Evolutionary conservation across 2,329 filamentous ascomycete genomes (phyloP).

Genomic region (Lasiodiplodia gonubiensis): DNA sequence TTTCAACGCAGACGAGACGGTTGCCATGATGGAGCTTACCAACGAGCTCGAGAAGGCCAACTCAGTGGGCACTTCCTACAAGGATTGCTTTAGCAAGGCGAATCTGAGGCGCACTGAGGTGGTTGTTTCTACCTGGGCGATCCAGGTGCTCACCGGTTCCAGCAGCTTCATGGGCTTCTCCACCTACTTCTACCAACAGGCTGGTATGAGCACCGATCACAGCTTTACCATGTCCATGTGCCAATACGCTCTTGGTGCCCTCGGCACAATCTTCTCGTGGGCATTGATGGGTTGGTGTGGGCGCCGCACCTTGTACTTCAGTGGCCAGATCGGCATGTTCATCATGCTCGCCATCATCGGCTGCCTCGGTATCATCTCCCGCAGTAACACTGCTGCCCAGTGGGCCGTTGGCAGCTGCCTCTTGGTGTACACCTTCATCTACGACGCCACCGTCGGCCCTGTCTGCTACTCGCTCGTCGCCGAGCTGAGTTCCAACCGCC

Average conservation of each 20-base stretch:
- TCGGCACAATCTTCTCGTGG: conserved; percentile 80
- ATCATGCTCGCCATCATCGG: conserved; percentile 78
- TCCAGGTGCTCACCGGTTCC: conserved; percentile 50
- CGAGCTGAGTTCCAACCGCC: conserved; percentile 79
- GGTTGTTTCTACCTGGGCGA: conserved; percentile 56
- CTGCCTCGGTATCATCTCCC: conserved; percentile 73
- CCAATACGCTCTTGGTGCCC: conserved; percentile 68
- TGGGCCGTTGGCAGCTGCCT: conserved; percentile 42
- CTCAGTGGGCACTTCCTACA: conserved; percentile 71
- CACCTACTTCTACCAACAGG: conserved; percentile 55
- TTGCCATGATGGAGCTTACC: conserved; percentile 90
- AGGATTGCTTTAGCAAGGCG: conserved; percentile 79
- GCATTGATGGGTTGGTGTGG: conserved; percentile 79
- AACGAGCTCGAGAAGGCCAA: conserved; percentile 79
- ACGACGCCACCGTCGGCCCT: conserved; percentile 85
- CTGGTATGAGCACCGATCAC: conserved; percentile 50
- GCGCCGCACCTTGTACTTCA: conserved; percentile 73
- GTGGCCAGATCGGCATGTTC: conserved; percentile 62
- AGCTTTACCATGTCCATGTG: conserved; percentile 57
- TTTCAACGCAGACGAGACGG: conserved; percentile 63
- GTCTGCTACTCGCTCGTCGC: conserved; percentile 87
- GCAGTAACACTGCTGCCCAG: conserved; percentile 52
- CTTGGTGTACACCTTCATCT: conserved; percentile 65
- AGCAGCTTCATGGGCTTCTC: conserved; percentile 52
- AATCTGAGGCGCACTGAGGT: conserved; percentile 79